Conservation (phyloP, 441 rosid species). For the Biscutella laevigata region DNA sequence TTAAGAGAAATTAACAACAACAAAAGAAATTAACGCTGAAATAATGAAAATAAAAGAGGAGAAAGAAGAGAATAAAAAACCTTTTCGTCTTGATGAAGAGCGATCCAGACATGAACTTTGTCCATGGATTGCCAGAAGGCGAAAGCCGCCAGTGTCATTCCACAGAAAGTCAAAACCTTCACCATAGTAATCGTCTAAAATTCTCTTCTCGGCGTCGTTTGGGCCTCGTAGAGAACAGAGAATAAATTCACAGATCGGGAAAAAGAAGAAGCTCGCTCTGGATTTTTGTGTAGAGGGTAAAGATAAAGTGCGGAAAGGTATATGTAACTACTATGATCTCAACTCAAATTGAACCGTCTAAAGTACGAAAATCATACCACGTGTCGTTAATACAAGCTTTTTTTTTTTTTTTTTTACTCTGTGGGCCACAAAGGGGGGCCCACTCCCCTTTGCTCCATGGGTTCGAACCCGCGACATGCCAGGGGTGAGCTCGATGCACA, state of each 20-base stretch:
- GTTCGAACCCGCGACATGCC: no score
- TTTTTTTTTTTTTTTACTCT: no score
- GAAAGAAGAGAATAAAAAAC: conserved; percentile 13
- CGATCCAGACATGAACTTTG: conserved; percentile 63
- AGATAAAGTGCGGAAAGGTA: no score
- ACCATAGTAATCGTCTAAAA: conserved; percentile 26
- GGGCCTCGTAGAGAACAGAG: neutral
- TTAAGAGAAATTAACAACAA: neutral
- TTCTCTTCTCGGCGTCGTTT: neutral
- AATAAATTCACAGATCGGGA: neutral
- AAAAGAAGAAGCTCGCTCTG: no score
- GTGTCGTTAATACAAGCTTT: no score
- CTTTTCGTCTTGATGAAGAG: conserved; percentile 72
- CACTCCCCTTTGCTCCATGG: no score
- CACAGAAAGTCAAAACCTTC: conserved; percentile 42
- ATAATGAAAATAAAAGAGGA: neutral
- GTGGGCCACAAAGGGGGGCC: no score
- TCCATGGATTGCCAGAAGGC: conserved; percentile 61
- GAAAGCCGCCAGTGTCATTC: conserved; percentile 54
- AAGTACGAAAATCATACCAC: no score
- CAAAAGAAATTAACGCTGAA: neutral
- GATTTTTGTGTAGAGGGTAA: no score
- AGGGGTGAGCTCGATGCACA: no score
- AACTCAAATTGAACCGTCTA: no score
- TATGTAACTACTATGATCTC: no score